Evolutionary conservation across 495 filamentous ascomycete genomes (phyloP), one percentile per base, ranked within the genome.

Genomic region (Copromyces sp.): DNA sequence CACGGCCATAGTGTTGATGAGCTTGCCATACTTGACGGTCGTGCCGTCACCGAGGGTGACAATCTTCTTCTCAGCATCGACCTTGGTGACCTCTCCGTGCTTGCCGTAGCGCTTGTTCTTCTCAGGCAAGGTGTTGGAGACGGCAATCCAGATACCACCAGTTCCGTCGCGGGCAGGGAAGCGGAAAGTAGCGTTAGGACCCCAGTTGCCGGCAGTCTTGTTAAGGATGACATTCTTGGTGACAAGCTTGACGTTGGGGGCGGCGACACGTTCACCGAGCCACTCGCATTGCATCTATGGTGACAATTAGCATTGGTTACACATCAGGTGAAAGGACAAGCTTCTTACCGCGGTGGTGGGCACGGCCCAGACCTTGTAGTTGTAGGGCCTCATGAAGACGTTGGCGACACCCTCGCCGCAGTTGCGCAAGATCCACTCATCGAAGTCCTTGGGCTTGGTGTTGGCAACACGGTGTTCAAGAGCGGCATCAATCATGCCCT

Each of bases 281-380:
- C 95, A 99, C 81, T 90, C 86, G 81, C 95, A 98, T 94, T 99
- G 95, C 95, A 99, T 99, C 95, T 99, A 73, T 40, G 73, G 53
- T 24, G 24, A 4, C 11, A 12, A 39, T 76, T 20, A 77, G 73
- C 45, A 71, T 53, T 35, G 3, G 38, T 38, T 45, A 2, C 61
- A 65, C 12, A 3, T 74, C 70, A 74, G 12, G 53, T 24, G n/a
- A 42, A 61, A 24, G 12, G 8, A 65, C 41, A 16, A 35, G 41
- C 69, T n/a, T 85, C 77, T 74, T 87, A 98, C 95, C 92, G 96
- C 97, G 73, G 92, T 96, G 37, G 96, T 98, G 45, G 96, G 95
- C 78, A 98, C 95, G 72, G 95, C 96, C 95, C 95, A 99, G 80
- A 98, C 95, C 86, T 99, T 99, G 90, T 89, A 98, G 89, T 99